These are phyloP conservation scores for Sporothrix pallida DNA, from an alignment of 2,329 filamentous ascomycete species.

Conservation along the genomic window DNA sequence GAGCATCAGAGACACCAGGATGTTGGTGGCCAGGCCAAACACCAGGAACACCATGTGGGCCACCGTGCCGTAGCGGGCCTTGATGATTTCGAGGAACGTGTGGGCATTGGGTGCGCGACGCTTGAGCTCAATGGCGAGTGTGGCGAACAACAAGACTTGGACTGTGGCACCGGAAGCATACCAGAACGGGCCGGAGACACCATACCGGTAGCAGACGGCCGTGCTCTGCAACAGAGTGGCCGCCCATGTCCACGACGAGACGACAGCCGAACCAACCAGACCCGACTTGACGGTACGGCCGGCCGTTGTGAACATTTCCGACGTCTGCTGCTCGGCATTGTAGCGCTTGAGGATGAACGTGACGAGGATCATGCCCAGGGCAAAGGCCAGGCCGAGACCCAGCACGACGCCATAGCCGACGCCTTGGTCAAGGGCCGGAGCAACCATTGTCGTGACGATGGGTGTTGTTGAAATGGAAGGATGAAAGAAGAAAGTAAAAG, in stretches of 20 bases:
- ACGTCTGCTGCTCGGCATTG: slow-evolving; percentile 76
- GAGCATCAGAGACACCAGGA: slow-evolving; percentile 87
- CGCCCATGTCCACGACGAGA: slow-evolving; percentile 93
- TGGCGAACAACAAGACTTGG: slow-evolving; percentile 88
- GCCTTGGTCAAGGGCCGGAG: slow-evolving; percentile 59
- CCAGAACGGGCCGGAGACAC: slow-evolving; percentile 65
- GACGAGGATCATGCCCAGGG: slow-evolving; percentile 58
- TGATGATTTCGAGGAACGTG: slow-evolving; percentile 81
- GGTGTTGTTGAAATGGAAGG: not conserved
- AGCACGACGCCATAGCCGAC: slow-evolving; percentile 81
- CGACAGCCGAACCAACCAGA: slow-evolving; percentile 85
- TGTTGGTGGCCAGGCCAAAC: slow-evolving; percentile 83
- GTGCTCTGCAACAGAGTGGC: slow-evolving; percentile 80
- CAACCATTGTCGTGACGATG: slow-evolving; percentile 39
- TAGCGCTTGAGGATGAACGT: slow-evolving; percentile 49
- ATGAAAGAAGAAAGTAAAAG: not conserved
- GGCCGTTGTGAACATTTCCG: slow-evolving; percentile 90
- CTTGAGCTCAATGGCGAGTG: slow-evolving; percentile 88
- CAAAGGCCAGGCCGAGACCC: slow-evolving; percentile 75
- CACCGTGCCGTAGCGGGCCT: slow-evolving; percentile 73
- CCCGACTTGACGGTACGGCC: slow-evolving; percentile 88
- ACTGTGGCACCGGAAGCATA: slow-evolving; percentile 76
- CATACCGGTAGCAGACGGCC: slow-evolving; percentile 82
- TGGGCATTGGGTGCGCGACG: slow-evolving; percentile 86
- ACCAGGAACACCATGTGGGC: slow-evolving; percentile 81